Evolutionary conservation across 495 filamentous ascomycete genomes (phyloP).

Genomic region (Pyrenula massariospora): DNA sequence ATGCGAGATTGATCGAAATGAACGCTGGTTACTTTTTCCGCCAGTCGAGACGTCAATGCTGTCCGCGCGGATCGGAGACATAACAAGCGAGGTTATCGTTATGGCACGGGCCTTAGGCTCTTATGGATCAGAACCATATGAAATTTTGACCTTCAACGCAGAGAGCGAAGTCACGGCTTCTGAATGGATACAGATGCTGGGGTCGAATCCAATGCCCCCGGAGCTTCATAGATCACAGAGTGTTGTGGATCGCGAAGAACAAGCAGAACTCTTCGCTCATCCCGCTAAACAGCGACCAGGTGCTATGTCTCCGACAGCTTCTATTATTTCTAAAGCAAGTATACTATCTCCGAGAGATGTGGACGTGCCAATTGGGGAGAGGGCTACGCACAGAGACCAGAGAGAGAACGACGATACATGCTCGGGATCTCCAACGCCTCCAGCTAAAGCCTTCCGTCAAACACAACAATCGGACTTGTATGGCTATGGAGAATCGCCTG

Average conservation of each 20-base stretch:
- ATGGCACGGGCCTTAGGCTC: constrained; percentile 58
- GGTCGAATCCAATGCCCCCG: constrained; percentile 65
- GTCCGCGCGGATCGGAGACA: constrained; percentile 70
- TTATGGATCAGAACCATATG: constrained; percentile 27
- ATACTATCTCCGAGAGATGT: constrained; percentile 39
- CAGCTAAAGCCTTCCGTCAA: constrained; percentile 17
- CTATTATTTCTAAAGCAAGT: not conserved
- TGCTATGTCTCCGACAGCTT: not conserved
- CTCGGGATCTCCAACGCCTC: not conserved
- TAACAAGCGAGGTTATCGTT: constrained; percentile 57
- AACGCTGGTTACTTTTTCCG: constrained; percentile 83
- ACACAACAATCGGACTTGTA: not conserved
- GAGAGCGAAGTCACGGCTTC: constrained; percentile 62
- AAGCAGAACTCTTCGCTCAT: constrained; percentile 6
- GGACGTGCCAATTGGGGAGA: constrained; percentile 71
- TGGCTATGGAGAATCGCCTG: not conserved
- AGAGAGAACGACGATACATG: not conserved
- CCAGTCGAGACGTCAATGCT: constrained; percentile 57
- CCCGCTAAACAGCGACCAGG: not conserved
- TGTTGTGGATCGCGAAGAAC: constrained; percentile 34
- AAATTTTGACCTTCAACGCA: constrained; percentile 60
- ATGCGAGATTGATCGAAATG: constrained; percentile 66
- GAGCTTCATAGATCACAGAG: constrained; percentile 35
- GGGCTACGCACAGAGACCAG: constrained; percentile 13
- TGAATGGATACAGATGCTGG: constrained; percentile 84